Conservation (phyloP, 176 grass and related monocot genomes). For the Carex cristatella region DNA sequence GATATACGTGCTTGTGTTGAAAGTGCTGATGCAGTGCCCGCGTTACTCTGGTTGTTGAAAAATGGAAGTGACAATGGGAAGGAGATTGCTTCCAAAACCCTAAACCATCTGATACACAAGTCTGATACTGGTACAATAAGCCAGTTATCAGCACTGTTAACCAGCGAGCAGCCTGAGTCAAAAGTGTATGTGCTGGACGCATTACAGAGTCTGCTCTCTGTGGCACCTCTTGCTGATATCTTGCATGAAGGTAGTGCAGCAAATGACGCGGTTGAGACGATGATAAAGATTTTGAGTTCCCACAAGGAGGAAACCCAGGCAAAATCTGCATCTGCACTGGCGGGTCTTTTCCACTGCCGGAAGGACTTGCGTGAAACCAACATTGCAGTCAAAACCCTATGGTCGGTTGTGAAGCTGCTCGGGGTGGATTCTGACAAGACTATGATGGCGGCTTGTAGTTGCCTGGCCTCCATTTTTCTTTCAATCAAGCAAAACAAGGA, state of each 20-base stretch:
- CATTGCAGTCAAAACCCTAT: conserved; percentile 79
- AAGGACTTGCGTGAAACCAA: conserved; percentile 91
- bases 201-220: conserved; percentile 94
- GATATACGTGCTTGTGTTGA: conserved; percentile 99
- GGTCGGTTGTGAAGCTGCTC: conserved; percentile 83
- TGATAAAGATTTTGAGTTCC: conserved; percentile 91
- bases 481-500: conserved; percentile 95
- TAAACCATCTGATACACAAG: conserved; percentile 97
- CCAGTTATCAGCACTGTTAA: conserved; percentile 89
- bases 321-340: conserved; percentile 89
- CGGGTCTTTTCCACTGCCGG: conserved; percentile 80
- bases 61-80: conserved; percentile 99
- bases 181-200: conserved; percentile 98
- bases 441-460: conserved; percentile 61
- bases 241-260: conserved; percentile 97
- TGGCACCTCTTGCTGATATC: conserved; percentile 90
- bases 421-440: conserved; percentile 69
- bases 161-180: conserved; percentile 92
- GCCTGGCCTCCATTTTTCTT: conserved; percentile 95
- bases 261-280: conserved; percentile 94
- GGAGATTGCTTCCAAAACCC: conserved; percentile 98
- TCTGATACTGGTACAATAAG: conserved; percentile 98
- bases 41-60: conserved; percentile 98
- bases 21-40: conserved; percentile 97
- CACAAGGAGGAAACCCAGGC: conserved; percentile 94